Percentiles rank a stretch among this genome's conserved stretches.
phyloP scores from a whole-genome alignment of 768 basidiomycete genomes.

The Podaxis sp. region DNA sequence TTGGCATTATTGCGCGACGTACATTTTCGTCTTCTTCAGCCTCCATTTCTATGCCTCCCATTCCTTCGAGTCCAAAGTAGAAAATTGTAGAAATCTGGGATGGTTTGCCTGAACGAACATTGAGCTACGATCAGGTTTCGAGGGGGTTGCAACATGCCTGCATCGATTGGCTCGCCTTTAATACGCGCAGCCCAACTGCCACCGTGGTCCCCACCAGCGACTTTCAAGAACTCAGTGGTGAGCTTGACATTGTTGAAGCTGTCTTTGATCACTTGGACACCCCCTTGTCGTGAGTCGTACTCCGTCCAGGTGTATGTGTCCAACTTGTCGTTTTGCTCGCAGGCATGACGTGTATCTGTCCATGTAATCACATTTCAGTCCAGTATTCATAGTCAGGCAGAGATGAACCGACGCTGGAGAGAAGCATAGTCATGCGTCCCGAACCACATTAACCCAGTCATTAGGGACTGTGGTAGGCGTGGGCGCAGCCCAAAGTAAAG shows the following conservation, averaged over 20 bases:
- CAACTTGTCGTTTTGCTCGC: slow-evolving; percentile 84
- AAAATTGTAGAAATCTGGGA: slow-evolving; percentile 79
- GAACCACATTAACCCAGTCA: slow-evolving; percentile 95
- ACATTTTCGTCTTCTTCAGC: slow-evolving; percentile 77
- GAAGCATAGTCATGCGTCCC: slow-evolving; percentile 85
- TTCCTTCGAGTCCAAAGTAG: slow-evolving; percentile 85
- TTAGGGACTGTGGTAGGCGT: slow-evolving; percentile 80
- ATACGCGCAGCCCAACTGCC: slow-evolving; percentile 90
- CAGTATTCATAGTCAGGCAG: slow-evolving; percentile 4
- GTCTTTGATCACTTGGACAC: slow-evolving; percentile 83
- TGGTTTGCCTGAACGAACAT: slow-evolving; percentile 33
- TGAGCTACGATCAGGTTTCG: not conserved
- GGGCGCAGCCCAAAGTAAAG: slow-evolving; percentile 95
- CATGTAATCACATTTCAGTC: slow-evolving; percentile 3
- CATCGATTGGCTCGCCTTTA: slow-evolving; percentile 74
- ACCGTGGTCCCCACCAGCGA: slow-evolving; percentile 78
- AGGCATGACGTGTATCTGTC: slow-evolving; percentile 78
- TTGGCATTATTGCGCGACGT: slow-evolving; percentile 23
- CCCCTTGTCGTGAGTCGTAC: slow-evolving; percentile 84
- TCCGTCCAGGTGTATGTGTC: slow-evolving; percentile 84
- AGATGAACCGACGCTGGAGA: slow-evolving; percentile 50
- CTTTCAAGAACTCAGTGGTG: slow-evolving; percentile 82
- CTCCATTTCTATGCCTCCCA: slow-evolving; percentile 80
- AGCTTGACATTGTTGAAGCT: slow-evolving; percentile 80
- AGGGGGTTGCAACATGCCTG: slow-evolving; percentile 40